These are phyloP conservation scores for Nothophoma quercina DNA, from an alignment of 2,329 filamentous ascomycete species.

Conservation along the genomic window DNA sequence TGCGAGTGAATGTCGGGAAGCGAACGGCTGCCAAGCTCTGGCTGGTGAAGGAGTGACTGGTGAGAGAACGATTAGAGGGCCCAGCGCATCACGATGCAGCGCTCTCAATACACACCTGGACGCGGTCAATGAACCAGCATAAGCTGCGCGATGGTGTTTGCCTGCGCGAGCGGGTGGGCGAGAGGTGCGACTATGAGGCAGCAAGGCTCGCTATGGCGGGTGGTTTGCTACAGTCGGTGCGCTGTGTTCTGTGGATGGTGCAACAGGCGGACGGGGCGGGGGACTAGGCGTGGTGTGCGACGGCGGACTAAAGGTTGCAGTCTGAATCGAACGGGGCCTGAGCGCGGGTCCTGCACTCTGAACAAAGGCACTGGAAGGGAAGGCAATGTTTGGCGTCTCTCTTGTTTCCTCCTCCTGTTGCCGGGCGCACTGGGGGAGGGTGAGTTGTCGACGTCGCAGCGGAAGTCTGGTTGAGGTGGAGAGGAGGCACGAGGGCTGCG, in stretches of 20 bases:
- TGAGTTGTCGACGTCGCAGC: conserved; percentile 42
- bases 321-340: conserved; percentile 13
- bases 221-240: conserved; percentile 19
- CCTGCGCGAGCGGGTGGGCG: conserved; percentile 20
- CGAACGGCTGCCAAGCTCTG: conserved; percentile 51
- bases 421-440: conserved; percentile 5
- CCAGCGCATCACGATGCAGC: not conserved
- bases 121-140: conserved; percentile 45
- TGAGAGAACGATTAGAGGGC: conserved; percentile 3
- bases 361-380: conserved; percentile 3
- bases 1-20: conserved; percentile 48
- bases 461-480: conserved; percentile 32
- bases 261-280: conserved; percentile 33
- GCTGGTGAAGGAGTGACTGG: conserved; percentile 34
- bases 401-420: conserved; percentile 3
- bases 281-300: conserved; percentile 26
- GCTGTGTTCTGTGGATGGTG: conserved; percentile 20
- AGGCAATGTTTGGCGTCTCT: not conserved
- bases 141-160: conserved; percentile 25
- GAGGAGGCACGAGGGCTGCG: conserved; percentile 6
- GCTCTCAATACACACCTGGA: conserved; percentile 34
- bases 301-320: conserved; percentile 19
- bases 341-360: conserved; percentile 17
- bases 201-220: conserved; percentile 18
- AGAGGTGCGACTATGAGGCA: conserved; percentile 22